These are phyloP conservation scores for Pigoraptor vietnamica DNA, from an alignment of 78 protist genomes.

Conservation along the genomic window DNA sequence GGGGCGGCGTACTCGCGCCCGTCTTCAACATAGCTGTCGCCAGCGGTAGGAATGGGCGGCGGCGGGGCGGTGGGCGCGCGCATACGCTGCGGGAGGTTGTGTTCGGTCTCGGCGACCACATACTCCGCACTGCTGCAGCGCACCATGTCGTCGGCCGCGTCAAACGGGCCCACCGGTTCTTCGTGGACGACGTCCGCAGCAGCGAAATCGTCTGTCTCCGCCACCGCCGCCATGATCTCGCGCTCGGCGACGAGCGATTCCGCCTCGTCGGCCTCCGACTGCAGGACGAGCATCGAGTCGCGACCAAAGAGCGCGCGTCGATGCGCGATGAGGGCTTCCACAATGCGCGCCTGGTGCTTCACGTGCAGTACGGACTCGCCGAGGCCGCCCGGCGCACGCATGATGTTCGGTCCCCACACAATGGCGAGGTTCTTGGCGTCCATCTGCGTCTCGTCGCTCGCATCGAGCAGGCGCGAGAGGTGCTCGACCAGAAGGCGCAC, in stretches of 20 bases:
- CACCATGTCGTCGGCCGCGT: too few species aligned
- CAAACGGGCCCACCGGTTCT: too few species aligned
- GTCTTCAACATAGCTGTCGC: not conserved
- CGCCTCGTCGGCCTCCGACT: not conserved
- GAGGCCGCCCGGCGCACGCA: not conserved
- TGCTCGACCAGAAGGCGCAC: not conserved
- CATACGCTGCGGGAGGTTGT: not conserved
- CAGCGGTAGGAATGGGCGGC: not conserved
- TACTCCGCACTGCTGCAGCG: not conserved
- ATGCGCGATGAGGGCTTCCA: not conserved
- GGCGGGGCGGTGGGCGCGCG: not conserved
- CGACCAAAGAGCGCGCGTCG: not conserved
- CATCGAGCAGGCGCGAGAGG: not conserved
- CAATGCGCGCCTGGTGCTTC: not conserved
- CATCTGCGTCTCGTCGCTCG: not conserved
- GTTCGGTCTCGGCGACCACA: not conserved
- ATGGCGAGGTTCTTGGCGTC: not conserved
- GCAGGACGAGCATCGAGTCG: not conserved
- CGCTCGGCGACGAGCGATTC: not conserved
- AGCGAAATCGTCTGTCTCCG: not conserved
- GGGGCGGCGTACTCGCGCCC: not conserved
- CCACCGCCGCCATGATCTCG: not conserved
- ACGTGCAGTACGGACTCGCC: not conserved
- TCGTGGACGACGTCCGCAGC: not conserved
- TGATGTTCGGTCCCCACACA: slow-evolving; percentile 3